A percentile compares a stretch with the other conserved stretches of the same genome.
These are phyloP conservation scores for Magnusiomyces paraingens DNA, from an alignment of 1,139 yeast genomes.

Conservation along the genomic window DNA sequence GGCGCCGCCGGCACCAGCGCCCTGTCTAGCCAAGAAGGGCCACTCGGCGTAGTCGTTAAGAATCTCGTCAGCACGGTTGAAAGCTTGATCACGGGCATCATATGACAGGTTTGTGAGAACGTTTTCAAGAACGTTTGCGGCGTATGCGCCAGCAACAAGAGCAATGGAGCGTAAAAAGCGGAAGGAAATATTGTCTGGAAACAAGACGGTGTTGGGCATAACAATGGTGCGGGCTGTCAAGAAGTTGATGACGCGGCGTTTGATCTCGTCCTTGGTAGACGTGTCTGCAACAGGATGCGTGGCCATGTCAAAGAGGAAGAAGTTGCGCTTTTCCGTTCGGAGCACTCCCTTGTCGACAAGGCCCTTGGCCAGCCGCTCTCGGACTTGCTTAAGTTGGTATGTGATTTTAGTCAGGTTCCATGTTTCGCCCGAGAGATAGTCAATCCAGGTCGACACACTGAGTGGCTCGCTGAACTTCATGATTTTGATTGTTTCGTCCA, in stretches of 20 bases:
- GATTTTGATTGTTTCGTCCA: slow-evolving; percentile 87
- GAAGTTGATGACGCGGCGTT: slow-evolving; percentile 62
- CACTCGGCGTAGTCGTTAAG: slow-evolving; percentile 74
- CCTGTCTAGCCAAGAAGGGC: slow-evolving; percentile 64
- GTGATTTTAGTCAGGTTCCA: slow-evolving; percentile 95
- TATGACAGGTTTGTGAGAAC: slow-evolving; percentile 72
- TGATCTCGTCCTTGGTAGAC: slow-evolving; percentile 71
- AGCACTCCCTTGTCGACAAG: slow-evolving; percentile 96
- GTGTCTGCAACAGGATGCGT: slow-evolving; percentile 94
- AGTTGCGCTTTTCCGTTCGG: slow-evolving; percentile 92
- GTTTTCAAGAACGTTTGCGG: slow-evolving; percentile 94
- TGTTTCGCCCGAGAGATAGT: slow-evolving; percentile 84
- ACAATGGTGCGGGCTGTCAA: slow-evolving; percentile 63
- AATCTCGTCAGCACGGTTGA: slow-evolving; percentile 87
- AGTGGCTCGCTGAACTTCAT: slow-evolving; percentile 83
- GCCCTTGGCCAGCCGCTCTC: slow-evolving; percentile 95
- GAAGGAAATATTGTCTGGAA: slow-evolving; percentile 65
- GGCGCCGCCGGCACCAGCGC: slow-evolving; percentile 52
- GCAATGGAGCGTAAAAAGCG: slow-evolving; percentile 72
- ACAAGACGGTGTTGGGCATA: slow-evolving; percentile 45
- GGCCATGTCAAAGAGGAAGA: slow-evolving; percentile 94
- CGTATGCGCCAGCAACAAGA: slow-evolving; percentile 83
- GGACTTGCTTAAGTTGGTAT: slow-evolving; percentile 92
- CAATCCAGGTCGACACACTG: slow-evolving; percentile 89
- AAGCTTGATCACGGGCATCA: slow-evolving; percentile 89